Evolutionary conservation across 805 yeast genomes (phyloP).

Genomic region (Kodamaea lidongshanica): DNA sequence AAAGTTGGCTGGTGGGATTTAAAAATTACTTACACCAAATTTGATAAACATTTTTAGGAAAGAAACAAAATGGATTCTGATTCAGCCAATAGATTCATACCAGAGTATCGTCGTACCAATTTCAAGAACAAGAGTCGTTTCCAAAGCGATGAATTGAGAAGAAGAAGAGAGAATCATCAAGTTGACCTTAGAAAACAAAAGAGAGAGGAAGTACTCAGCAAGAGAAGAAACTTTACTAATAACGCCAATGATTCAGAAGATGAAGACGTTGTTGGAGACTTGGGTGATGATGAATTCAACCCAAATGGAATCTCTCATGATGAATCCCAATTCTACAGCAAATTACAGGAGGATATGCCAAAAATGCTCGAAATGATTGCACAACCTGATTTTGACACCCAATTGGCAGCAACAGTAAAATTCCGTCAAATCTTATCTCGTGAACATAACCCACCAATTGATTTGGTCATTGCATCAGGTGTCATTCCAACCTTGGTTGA

Average conservation of each 20-base stretch:
- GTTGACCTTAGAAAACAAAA: slow-evolving; percentile 94
- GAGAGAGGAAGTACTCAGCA: slow-evolving; percentile 89
- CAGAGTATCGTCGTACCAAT: slow-evolving; percentile 95
- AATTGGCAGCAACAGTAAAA: slow-evolving; percentile 82
- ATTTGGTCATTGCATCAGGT: slow-evolving; percentile 85
- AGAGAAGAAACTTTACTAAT: slow-evolving; percentile 74
- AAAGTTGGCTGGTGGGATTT: too few relatives aligned
- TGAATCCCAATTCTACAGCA: slow-evolving; percentile 35
- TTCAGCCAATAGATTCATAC: slow-evolving; percentile 77
- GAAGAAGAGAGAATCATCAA: slow-evolving; percentile 96
- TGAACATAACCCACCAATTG: slow-evolving; percentile 95
- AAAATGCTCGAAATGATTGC: slow-evolving; percentile 75
- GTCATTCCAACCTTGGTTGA: slow-evolving; percentile 88
- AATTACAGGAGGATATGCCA: slow-evolving; percentile 62
- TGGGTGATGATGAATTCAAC: slow-evolving; percentile 27
- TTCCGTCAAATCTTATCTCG: slow-evolving; percentile 90
- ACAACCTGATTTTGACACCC: slow-evolving; percentile 70
- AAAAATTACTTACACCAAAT: too few relatives aligned
- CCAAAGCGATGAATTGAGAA: slow-evolving; percentile 91
- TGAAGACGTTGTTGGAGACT: slow-evolving; percentile 39
- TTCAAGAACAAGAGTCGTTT: slow-evolving; percentile 93
- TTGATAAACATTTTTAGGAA: too few relatives aligned
- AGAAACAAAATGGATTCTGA: slow-evolving; percentile 60
- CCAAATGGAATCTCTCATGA: slow-evolving; percentile 40
- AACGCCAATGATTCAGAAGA: slow-evolving; percentile 38